Evolutionary conservation across 2,329 filamentous ascomycete genomes (phyloP).

Genomic region (Hirsutella rhossiliensis): DNA sequence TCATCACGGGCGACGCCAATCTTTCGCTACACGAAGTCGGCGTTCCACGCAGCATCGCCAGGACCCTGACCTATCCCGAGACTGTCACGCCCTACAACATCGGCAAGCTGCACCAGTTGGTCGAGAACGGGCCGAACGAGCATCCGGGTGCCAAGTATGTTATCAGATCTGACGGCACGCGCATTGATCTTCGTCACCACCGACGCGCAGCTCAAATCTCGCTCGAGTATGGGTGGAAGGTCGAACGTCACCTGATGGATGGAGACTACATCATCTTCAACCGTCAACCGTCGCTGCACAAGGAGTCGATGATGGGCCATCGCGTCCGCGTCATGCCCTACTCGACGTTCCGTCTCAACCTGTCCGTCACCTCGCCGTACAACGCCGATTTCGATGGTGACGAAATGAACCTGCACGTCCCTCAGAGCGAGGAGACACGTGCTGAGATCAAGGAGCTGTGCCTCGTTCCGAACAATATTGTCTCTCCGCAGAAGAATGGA

Average conservation of each 20-base stretch:
- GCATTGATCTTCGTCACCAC: slow-evolving; percentile 90
- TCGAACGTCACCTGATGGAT: slow-evolving; percentile 91
- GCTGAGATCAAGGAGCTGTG: slow-evolving; percentile 91
- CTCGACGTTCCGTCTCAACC: slow-evolving; percentile 93
- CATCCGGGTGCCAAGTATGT: slow-evolving; percentile 96
- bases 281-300: slow-evolving; percentile 96
- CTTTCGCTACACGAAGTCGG: slow-evolving; percentile 94
- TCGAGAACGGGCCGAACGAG: slow-evolving; percentile 87
- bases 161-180: slow-evolving; percentile 82
- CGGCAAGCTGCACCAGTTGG: slow-evolving; percentile 74
- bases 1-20: slow-evolving; percentile 98
- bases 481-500: slow-evolving; percentile 92
- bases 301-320: slow-evolving; percentile 99
- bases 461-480: slow-evolving; percentile 96
- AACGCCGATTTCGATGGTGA: slow-evolving; percentile 99
- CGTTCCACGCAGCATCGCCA: slow-evolving; percentile 85
- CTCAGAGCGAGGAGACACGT: slow-evolving; percentile 91
- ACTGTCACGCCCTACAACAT: slow-evolving; percentile 98
- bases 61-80: slow-evolving; percentile 90
- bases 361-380: slow-evolving; percentile 96
- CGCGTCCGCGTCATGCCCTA: slow-evolving; percentile 97
- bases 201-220: slow-evolving; percentile 77
- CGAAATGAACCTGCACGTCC: slow-evolving; percentile 99
- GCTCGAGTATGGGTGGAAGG: slow-evolving; percentile 95
- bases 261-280: slow-evolving; percentile 99